Percentiles rank a stretch among this genome's conserved stretches.
phyloP scores from a whole-genome alignment of 768 basidiomycete genomes.

The Leucosporidium scottii region DNA sequence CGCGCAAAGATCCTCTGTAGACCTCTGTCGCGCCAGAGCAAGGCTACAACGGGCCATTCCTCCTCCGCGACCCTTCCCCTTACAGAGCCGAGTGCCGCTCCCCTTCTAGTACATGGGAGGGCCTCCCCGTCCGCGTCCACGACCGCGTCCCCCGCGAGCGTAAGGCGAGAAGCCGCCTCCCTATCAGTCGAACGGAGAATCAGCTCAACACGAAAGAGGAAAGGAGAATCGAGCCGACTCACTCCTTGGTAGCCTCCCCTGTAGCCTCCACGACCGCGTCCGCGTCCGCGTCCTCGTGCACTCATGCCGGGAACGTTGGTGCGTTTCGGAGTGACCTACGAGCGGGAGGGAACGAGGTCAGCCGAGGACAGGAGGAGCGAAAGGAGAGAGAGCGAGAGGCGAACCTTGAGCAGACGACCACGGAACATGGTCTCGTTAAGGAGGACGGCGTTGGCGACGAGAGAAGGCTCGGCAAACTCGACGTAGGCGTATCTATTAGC shows the following conservation, averaged over 20 bases:
- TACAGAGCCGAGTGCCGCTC: too few species aligned
- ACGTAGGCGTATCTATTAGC: slow-evolving; percentile 83
- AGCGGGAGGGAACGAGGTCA: neutral
- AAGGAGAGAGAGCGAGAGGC: slow-evolving; percentile 35
- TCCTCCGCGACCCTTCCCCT: too few species aligned
- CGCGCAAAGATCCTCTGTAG: too few species aligned
- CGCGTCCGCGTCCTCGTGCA: slow-evolving; percentile 55
- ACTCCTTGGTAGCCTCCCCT: slow-evolving; percentile 30
- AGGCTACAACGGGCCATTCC: too few species aligned
- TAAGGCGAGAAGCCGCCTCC: slow-evolving; percentile 22
- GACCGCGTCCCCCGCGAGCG: slow-evolving; percentile 9
- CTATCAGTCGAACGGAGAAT: neutral
- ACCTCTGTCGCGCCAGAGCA: too few species aligned
- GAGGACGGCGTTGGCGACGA: slow-evolving; percentile 81
- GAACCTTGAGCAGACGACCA: slow-evolving; percentile 82
- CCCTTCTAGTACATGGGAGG: too few species aligned
- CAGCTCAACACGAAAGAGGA: neutral
- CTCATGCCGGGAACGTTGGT: slow-evolving; percentile 93
- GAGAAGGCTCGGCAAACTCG: slow-evolving; percentile 88
- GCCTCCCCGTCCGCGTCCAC: slow-evolving; percentile 3
- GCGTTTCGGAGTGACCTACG: slow-evolving; percentile 84
- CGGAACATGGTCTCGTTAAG: slow-evolving; percentile 95
- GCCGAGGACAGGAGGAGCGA: neutral
- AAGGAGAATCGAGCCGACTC: neutral
- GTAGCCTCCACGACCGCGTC: slow-evolving; percentile 27